Evolutionary conservation across 1,284 basidiomycete species (phyloP).

Genomic region (Sporisorium sorghi): DNA sequence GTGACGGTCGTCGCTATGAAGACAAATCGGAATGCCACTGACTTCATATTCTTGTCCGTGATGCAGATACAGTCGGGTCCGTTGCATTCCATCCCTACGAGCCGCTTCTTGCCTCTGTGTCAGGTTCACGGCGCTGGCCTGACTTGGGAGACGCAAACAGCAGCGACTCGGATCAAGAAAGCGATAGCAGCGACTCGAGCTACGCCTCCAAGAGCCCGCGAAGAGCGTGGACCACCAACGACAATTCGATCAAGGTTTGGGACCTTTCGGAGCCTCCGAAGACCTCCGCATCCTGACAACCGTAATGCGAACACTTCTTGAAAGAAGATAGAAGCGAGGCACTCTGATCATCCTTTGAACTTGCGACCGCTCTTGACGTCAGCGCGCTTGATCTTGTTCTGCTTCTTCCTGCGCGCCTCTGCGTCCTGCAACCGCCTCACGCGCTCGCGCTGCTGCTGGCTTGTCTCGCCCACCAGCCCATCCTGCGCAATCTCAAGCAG

Average conservation of each 20-base stretch:
- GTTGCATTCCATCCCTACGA: constrained; percentile 44
- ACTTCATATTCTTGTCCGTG: neutral
- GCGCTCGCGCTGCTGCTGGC: constrained; percentile 29
- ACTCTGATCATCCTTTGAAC: constrained; percentile 42
- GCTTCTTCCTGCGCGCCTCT: constrained; percentile 45
- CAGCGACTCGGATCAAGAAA: constrained; percentile 13
- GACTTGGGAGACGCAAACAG: neutral
- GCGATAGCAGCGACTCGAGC: constrained; percentile 3
- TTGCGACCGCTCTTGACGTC: constrained; percentile 51
- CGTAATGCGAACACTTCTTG: too few species aligned
- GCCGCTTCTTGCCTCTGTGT: constrained; percentile 38
- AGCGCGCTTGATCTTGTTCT: constrained; percentile 47
- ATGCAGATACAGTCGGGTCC: constrained; percentile 43
- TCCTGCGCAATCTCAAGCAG: constrained; percentile 37
- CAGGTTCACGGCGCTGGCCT: constrained; percentile 46
- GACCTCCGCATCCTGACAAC: neutral
- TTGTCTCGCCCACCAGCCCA: constrained; percentile 43
- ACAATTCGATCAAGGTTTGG: constrained; percentile 41
- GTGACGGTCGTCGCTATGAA: neutral
- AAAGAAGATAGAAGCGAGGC: neutral
- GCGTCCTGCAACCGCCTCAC: constrained; percentile 39
- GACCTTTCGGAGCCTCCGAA: constrained; percentile 28
- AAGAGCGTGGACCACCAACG: constrained; percentile 31
- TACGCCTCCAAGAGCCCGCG: neutral
- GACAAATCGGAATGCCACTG: neutral